Conservation (phyloP, 2,329 filamentous ascomycete species). For the Calcarisporium arbuscula region DNA sequence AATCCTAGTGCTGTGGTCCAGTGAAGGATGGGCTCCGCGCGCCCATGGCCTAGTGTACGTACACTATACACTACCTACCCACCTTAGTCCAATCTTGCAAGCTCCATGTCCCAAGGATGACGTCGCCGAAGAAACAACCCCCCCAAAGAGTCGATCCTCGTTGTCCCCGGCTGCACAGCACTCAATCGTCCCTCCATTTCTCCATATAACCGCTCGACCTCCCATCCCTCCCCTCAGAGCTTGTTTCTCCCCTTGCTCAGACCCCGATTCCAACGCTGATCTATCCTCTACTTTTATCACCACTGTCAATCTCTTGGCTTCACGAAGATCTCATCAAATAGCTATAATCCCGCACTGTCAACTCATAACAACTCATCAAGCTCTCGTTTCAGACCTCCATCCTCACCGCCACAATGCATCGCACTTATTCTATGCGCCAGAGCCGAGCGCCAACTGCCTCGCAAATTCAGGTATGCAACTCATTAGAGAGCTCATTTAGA, state of each 20-base stretch:
- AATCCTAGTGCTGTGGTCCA: too few relatives aligned
- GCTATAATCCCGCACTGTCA: background rate
- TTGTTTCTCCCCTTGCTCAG: slow-evolving; percentile 5
- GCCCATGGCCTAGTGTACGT: too few relatives aligned
- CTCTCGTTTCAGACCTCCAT: slow-evolving; percentile 7
- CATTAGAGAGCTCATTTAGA: too few relatives aligned
- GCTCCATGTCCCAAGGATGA: slow-evolving; percentile 9
- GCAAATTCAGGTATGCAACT: slow-evolving; percentile 48
- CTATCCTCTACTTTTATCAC: background rate
- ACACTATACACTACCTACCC: background rate
- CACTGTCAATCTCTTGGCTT: slow-evolving; percentile 1
- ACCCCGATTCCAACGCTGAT: slow-evolving; percentile 5
- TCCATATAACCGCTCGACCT: slow-evolving; percentile 11
- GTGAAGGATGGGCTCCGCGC: too few relatives aligned
- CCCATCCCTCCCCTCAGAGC: slow-evolving; percentile 4
- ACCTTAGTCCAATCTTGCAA: background rate
- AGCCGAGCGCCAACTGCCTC: slow-evolving; percentile 92
- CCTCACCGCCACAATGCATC: slow-evolving; percentile 65
- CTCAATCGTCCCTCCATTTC: slow-evolving; percentile 1
- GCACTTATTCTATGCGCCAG: slow-evolving; percentile 98
- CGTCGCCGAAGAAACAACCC: slow-evolving; percentile 12
- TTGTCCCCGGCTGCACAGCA: slow-evolving; percentile 7
- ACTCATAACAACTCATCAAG: slow-evolving; percentile 4
- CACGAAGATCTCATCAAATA: slow-evolving; percentile 3
- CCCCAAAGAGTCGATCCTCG: slow-evolving; percentile 6